Conservation (phyloP, 2,329 filamentous ascomycete genomes). For the Ustulina deusta region DNA sequence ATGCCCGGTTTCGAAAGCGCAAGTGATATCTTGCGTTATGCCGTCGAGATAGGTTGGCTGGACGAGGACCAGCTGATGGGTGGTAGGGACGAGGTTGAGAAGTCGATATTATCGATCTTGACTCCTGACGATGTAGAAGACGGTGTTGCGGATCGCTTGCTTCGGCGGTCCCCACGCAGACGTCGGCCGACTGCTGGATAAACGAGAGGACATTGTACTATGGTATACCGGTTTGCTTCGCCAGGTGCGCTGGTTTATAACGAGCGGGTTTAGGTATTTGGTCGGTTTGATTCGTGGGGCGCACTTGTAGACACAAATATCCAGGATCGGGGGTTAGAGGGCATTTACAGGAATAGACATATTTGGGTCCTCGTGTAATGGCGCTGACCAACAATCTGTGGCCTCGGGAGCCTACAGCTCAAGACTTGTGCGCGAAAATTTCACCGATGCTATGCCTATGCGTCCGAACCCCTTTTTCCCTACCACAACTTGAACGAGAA, state of each 20-base stretch:
- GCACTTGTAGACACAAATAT: conserved; percentile 13
- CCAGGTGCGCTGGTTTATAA: conserved; percentile 15
- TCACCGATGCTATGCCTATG: neutral
- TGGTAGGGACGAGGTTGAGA: conserved; percentile 49
- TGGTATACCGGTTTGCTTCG: conserved; percentile 17
- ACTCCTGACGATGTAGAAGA: conserved; percentile 37
- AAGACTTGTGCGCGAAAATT: conserved; percentile 1
- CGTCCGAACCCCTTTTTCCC: neutral
- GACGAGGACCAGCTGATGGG: conserved; percentile 64
- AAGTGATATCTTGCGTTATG: conserved; percentile 68
- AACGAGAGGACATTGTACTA: conserved; percentile 10
- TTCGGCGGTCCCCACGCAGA: conserved; percentile 47
- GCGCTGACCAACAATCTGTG: neutral
- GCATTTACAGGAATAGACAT: conserved; percentile 1
- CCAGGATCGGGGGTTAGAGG: neutral
- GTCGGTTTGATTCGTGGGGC: conserved; percentile 7
- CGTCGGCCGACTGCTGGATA: conserved; percentile 32
- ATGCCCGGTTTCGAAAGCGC: conserved; percentile 66
- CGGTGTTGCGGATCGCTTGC: conserved; percentile 31
- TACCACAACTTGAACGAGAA: neutral
- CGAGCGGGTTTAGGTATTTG: conserved; percentile 27
- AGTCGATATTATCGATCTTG: conserved; percentile 51
- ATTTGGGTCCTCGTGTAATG: neutral
- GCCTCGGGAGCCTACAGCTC: conserved; percentile 3
- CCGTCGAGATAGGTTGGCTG: conserved; percentile 69